These are phyloP conservation scores for Penium margaritaceum DNA, from an alignment of 139 green algal genomes.

Conservation along the genomic window DNA sequence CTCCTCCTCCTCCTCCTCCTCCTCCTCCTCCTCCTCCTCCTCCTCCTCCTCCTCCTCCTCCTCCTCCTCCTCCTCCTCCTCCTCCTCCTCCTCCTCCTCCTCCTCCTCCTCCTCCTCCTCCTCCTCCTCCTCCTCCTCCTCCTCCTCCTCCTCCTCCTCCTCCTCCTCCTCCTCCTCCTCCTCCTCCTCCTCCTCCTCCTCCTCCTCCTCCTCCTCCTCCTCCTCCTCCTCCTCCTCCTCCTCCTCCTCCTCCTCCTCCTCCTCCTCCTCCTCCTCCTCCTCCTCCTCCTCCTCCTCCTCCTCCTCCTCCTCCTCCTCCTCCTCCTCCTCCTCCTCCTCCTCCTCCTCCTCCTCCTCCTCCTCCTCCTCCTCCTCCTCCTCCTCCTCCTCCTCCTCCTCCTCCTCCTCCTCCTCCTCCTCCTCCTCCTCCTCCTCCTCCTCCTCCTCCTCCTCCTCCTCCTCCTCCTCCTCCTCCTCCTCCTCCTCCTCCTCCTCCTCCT, in stretches of 20 bases:
- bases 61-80: slow-evolving; percentile 2
- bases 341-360: slow-evolving; percentile 2
- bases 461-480: slow-evolving; percentile 7
- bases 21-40: slow-evolving; percentile 1
- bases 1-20: slow-evolving; percentile 2
- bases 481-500: slow-evolving; percentile 9
- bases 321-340: slow-evolving; percentile 1
- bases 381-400: slow-evolving; percentile 20
- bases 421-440: slow-evolving; percentile 7
- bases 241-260: slow-evolving; percentile 2
- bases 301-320: slow-evolving; percentile 2
- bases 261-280: slow-evolving; percentile 1
- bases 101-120: slow-evolving; percentile 2
- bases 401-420: slow-evolving; percentile 13
- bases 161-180: slow-evolving; percentile 2
- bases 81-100: slow-evolving; percentile 1
- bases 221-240: slow-evolving; percentile 2
- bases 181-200: slow-evolving; percentile 2
- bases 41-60: slow-evolving; percentile 2
- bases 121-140: slow-evolving; percentile 2
- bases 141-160: slow-evolving; percentile 1
- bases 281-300: slow-evolving; percentile 2
- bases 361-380: not conserved
- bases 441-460: not conserved
- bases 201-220: slow-evolving; percentile 1